Evolutionary conservation across 1,284 basidiomycete species (phyloP).

Genomic region (Termitomyces sp.): DNA sequence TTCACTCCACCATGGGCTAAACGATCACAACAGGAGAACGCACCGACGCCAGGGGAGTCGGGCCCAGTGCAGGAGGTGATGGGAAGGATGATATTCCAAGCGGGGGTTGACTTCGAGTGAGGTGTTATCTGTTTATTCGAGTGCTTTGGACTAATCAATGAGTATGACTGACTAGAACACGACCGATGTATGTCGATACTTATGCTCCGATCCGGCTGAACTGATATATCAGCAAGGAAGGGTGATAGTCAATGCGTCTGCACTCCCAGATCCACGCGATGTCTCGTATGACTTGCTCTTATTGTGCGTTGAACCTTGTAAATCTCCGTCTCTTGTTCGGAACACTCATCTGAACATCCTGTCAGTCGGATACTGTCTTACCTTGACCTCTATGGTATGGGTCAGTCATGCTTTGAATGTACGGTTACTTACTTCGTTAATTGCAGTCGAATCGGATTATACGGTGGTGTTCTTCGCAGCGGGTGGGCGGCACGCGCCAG

Average conservation of each 20-base stretch:
- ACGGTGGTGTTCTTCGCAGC: constrained; percentile 82
- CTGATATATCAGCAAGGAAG: constrained; percentile 33
- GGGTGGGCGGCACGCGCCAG: constrained; percentile 68
- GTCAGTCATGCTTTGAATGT: constrained; percentile 17
- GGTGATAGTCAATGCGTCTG: constrained; percentile 78
- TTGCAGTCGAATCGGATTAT: constrained; percentile 84
- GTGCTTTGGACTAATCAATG: constrained; percentile 9
- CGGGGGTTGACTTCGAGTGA: constrained; percentile 85
- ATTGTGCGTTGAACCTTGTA: constrained; percentile 43
- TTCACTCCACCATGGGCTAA: constrained; percentile 37
- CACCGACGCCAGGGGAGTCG: constrained; percentile 24
- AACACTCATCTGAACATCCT: neutral
- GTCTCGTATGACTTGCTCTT: constrained; percentile 76
- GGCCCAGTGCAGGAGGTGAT: constrained; percentile 62
- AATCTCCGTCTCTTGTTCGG: neutral
- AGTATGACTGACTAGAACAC: constrained; percentile 47
- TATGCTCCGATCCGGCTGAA: constrained; percentile 6
- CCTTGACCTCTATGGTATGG: constrained; percentile 71
- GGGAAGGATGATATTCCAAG: constrained; percentile 74
- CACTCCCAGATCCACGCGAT: constrained; percentile 71
- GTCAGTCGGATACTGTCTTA: constrained; percentile 70
- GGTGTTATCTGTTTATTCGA: constrained; percentile 28
- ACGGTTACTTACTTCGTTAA: constrained; percentile 20
- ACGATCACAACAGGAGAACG: constrained; percentile 21
- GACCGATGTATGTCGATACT: constrained; percentile 65